These are phyloP conservation scores for Phytomonas sp. DNA, from an alignment of 208 protist species.

Conservation along the genomic window DNA sequence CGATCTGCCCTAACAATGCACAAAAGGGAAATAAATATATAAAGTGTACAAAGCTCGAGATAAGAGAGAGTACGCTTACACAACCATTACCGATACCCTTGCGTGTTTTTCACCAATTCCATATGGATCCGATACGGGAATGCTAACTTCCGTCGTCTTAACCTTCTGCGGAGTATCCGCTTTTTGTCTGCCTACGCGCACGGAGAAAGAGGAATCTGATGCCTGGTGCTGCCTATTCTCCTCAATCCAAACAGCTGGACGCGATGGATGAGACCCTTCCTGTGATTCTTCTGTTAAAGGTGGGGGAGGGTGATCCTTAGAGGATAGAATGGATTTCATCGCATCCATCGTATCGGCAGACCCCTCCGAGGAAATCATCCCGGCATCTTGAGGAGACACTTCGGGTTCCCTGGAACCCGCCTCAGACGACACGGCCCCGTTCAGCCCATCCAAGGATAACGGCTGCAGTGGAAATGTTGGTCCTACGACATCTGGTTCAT, in stretches of 20 bases:
- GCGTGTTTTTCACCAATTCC: background rate
- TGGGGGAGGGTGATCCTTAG: background rate
- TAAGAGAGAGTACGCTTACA: background rate
- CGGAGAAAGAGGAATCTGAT: background rate
- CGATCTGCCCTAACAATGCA: background rate
- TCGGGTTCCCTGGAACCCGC: background rate
- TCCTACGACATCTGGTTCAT: conserved; percentile 13
- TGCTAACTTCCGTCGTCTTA: background rate
- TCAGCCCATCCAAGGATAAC: background rate
- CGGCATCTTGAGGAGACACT: background rate
- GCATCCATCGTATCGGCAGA: background rate
- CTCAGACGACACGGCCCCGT: too few relatives aligned
- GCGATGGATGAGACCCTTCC: background rate
- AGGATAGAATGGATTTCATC: background rate
- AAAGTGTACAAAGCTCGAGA: background rate
- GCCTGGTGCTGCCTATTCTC: background rate
- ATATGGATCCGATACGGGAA: background rate
- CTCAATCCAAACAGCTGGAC: background rate
- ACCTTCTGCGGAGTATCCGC: background rate
- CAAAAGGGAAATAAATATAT: background rate
- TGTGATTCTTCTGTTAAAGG: too few relatives aligned
- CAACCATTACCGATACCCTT: background rate
- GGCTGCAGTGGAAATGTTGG: conserved; percentile 10
- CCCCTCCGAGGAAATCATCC: background rate
- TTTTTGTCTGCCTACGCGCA: background rate